These are phyloP conservation scores for Cymbopogon citratus DNA, from an alignment of 176 grass and related monocot genomes.

Conservation along the genomic window DNA sequence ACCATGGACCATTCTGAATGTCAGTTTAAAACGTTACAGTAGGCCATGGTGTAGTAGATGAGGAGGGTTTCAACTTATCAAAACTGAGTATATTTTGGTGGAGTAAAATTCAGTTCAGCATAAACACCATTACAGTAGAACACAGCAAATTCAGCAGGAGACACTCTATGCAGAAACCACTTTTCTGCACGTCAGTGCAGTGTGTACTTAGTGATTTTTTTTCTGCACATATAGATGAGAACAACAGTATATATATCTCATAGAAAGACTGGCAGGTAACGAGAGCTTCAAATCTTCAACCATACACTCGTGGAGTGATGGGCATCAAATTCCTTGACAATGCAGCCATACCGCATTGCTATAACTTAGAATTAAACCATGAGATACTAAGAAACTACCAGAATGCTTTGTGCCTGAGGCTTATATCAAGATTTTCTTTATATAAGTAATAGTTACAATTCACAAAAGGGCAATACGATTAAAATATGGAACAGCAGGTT, in stretches of 20 bases:
- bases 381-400: background rate
- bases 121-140: background rate
- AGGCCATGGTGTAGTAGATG: background rate
- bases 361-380: background rate
- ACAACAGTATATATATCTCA: background rate
- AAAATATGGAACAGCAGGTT: background rate
- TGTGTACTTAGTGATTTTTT: background rate
- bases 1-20: constrained; percentile 10
- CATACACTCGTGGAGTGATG: background rate
- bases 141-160: background rate
- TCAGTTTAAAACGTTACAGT: background rate
- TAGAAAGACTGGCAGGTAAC: background rate
- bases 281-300: background rate
- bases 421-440: background rate
- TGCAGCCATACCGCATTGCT: background rate
- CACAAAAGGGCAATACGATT: too few species aligned
- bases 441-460: too few species aligned
- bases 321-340: background rate
- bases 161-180: background rate
- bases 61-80: background rate
- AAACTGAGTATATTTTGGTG: background rate
- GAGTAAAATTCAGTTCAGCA: background rate
- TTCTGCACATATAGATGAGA: background rate
- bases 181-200: background rate
- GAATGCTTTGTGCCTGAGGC: background rate